phyloP scores from a whole-genome alignment of 2,329 filamentous ascomycete genomes.

The Cytospora chrysosperma region DNA sequence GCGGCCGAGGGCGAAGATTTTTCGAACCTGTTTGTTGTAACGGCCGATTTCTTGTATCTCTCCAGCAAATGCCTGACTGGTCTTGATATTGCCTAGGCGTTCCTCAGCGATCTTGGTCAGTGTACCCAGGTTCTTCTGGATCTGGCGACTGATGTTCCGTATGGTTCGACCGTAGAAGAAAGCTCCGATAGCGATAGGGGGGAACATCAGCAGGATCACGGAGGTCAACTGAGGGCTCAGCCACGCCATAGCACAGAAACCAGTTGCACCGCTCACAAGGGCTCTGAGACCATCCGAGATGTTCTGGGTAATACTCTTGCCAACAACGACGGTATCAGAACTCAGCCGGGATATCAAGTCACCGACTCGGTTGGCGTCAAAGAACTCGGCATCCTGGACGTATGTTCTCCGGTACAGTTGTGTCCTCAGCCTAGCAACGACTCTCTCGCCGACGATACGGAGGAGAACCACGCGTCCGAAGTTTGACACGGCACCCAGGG shows the following conservation, averaged over 20 bases:
- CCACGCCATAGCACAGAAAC: conserved; percentile 93
- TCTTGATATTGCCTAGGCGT: conserved; percentile 93
- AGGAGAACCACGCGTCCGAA: conserved; percentile 92
- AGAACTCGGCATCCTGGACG: conserved; percentile 97
- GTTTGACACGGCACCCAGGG: conserved; percentile 83
- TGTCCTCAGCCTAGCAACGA: conserved; percentile 85
- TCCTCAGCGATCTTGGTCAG: conserved; percentile 98
- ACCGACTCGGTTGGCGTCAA: conserved; percentile 94
- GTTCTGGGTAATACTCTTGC: conserved; percentile 98
- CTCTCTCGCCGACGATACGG: conserved; percentile 89
- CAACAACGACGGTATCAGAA: conserved; percentile 95
- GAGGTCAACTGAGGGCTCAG: conserved; percentile 88
- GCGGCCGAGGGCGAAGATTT: conserved; percentile 86
- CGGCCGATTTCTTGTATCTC: conserved; percentile 86
- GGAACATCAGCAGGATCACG: conserved; percentile 81
- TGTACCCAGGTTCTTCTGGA: conserved; percentile 89
- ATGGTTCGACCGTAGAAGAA: conserved; percentile 91
- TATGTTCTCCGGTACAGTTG: conserved; percentile 90
- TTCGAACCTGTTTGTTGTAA: conserved; percentile 89
- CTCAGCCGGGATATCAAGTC: conserved; percentile 94
- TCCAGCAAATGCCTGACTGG: conserved; percentile 92
- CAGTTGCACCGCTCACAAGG: conserved; percentile 84
- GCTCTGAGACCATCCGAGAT: conserved; percentile 92
- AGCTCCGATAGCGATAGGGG: conserved; percentile 84
- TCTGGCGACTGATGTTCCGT: conserved; percentile 83